Evolutionary conservation across 768 basidiomycete species (phyloP), one percentile per base, ranked within the genome.

Genomic region (Mycena amicta): DNA sequence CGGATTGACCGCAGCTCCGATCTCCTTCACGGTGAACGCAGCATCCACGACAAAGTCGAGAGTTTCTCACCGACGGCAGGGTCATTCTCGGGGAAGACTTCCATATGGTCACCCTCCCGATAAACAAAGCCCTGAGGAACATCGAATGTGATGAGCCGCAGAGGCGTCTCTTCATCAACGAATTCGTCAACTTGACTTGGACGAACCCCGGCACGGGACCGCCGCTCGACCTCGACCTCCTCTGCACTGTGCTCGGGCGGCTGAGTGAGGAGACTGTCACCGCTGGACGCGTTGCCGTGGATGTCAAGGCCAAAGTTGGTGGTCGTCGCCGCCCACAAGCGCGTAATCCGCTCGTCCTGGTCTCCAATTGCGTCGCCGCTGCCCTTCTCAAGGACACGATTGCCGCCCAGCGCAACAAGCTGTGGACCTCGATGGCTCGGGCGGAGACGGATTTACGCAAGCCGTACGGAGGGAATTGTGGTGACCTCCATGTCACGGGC

Each of bases 301-400:
- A 61, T 30, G 30, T 61, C 60, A 6, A 61, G 27, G 0, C 60
- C 60, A 12, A 61, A 57, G 29, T 54, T 61, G 18, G 52, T 56
- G 8, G 60, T 56, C n/a, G 60, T 57, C 3, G 60, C 56, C 8
- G 56, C 60, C 60, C 60, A 61, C 1, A 61, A 31, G 18, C 41
- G 18, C 2, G 60, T 61, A 16, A 15, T 33, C 60, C 60, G 57
- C 31, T 53, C n/a, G 5, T 61, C 60, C 52, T 61, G 60, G 29
- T 61, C 60, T 1, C 23, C 56, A 37, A 57, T 61, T 16, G 60
- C 28, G n/a, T 61, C 60, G 1, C 60, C 60, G 27, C 29, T 61
- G 6, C 60, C 60, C 28, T 61, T 61, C 40, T 57, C 55, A 50
- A 61, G 57, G 2, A 61, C 53, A 41, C 60, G 60, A 22, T 61